Evolutionary conservation across 345 rosid species (phyloP).

Genomic region (Iberis pinnata): DNA sequence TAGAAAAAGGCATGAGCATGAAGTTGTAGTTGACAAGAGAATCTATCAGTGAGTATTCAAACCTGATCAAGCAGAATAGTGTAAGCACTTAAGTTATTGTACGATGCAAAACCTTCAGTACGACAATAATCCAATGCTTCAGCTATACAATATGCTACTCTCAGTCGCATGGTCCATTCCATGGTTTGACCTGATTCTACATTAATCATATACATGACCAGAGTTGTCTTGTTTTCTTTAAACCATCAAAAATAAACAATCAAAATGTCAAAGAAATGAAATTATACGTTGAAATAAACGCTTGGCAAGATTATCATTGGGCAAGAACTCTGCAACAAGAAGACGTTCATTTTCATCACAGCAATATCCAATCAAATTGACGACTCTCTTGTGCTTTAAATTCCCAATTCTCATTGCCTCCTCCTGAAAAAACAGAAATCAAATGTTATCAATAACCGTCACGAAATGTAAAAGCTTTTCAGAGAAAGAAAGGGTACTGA

Average conservation of each 20-base stretch:
- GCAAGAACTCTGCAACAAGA: slow-evolving; percentile 76
- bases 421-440: slow-evolving; percentile 37
- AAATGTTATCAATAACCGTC: no score
- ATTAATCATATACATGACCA: slow-evolving; percentile 20
- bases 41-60: no score
- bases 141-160: slow-evolving; percentile 65
- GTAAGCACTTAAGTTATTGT: slow-evolving; percentile 72
- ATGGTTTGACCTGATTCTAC: slow-evolving; percentile 78
- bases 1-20: background rate
- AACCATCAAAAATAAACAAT: background rate
- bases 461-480: no score
- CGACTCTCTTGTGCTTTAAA: slow-evolving; percentile 60
- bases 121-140: slow-evolving; percentile 77
- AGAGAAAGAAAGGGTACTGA: slow-evolving; percentile 29
- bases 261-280: background rate
- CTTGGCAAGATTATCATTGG: slow-evolving; percentile 74
- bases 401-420: slow-evolving; percentile 77
- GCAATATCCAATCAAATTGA: slow-evolving; percentile 85
- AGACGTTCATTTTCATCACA: slow-evolving; percentile 83
- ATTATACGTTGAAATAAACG: slow-evolving; percentile 75
- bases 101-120: slow-evolving; percentile 53
- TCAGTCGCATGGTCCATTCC: slow-evolving; percentile 68
- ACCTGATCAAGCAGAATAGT: slow-evolving; percentile 85
- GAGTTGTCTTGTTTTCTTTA: no score
- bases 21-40: background rate